Conservation (phyloP, 768 basidiomycete genomes). For the Grammothele lineata region DNA sequence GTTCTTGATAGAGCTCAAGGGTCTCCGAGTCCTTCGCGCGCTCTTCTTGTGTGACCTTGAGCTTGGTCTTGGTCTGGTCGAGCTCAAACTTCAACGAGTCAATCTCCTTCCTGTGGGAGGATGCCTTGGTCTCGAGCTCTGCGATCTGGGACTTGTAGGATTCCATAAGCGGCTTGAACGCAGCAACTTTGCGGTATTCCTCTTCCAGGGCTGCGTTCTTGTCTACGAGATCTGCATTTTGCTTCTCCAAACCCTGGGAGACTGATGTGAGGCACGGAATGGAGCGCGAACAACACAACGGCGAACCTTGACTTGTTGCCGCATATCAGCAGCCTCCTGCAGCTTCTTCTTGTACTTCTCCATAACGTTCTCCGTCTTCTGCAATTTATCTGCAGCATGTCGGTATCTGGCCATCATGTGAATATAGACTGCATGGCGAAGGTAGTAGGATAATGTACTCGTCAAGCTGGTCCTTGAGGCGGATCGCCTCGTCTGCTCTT, state of each 20-base stretch:
- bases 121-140: constrained; percentile 71
- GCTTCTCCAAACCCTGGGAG: constrained; percentile 76
- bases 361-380: constrained; percentile 96
- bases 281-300: too few relatives aligned
- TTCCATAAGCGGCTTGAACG: constrained; percentile 87
- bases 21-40: constrained; percentile 78
- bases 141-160: constrained; percentile 85
- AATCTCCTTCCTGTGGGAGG: constrained; percentile 62
- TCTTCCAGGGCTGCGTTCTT: constrained; percentile 90
- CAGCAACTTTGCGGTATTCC: constrained; percentile 81
- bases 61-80: constrained; percentile 66
- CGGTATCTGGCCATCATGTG: constrained; percentile 54
- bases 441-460: constrained; percentile 54
- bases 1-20: constrained; percentile 85
- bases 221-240: constrained; percentile 90
- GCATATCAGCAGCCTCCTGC: constrained; percentile 87
- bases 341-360: constrained; percentile 99
- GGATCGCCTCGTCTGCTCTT: constrained; percentile 71
- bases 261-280: constrained; percentile 15
- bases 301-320: constrained; percentile 76
- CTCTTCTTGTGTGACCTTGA: constrained; percentile 66
- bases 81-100: constrained; percentile 73
- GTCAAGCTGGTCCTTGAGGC: constrained; percentile 90
- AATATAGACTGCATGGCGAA: neutral
- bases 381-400: constrained; percentile 86